Conservation (phyloP, 208 protist genomes). For the Endotrypanum monterogeii region DNA sequence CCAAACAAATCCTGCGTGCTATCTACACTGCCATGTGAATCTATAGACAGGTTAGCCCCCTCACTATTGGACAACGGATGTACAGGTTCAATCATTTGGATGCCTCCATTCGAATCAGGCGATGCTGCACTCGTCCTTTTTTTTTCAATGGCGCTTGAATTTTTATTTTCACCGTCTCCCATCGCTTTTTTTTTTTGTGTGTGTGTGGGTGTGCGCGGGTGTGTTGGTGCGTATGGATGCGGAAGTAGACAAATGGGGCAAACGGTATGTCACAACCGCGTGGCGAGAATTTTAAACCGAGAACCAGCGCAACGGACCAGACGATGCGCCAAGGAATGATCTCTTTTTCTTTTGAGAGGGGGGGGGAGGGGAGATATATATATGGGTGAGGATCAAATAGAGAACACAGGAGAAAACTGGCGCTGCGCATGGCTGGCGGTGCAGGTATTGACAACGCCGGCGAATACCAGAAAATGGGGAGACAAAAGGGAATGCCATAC, state of each 20-base stretch:
- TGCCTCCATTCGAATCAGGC: neutral
- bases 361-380: neutral
- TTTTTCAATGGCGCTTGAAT: neutral
- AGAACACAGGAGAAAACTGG: neutral
- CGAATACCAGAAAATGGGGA: too few species aligned
- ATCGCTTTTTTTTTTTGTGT: neutral
- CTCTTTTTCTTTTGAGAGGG: too few species aligned
- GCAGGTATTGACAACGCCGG: too few species aligned
- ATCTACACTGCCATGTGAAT: neutral
- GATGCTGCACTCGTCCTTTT: neutral
- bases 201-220: neutral
- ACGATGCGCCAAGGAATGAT: neutral
- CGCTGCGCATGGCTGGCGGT: neutral
- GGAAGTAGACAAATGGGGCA: neutral
- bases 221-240: neutral
- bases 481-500: neutral
- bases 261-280: neutral
- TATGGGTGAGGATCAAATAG: neutral
- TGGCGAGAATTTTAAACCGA: neutral
- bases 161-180: too few species aligned
- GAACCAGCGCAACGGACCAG: neutral
- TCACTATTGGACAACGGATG: neutral
- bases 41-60: neutral
- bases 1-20: neutral
- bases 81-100: neutral